Conservation (phyloP, 2,329 filamentous ascomycete genomes). For the Parastagonospora avenae region DNA sequence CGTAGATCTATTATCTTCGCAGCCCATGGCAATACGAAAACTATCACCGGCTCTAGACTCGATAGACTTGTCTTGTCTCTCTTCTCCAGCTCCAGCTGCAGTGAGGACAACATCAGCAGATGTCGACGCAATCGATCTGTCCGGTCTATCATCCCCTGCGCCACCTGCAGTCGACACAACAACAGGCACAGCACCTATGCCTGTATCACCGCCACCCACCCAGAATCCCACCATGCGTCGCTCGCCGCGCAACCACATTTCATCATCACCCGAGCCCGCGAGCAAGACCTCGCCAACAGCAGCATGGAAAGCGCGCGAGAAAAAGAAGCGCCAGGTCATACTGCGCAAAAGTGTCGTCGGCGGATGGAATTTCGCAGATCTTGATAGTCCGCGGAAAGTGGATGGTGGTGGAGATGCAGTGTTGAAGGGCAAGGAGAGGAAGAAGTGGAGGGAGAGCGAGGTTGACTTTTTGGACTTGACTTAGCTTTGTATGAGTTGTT, state of each 20-base stretch:
- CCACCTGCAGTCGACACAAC: not conserved
- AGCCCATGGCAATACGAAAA: not conserved
- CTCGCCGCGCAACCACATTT: conserved; percentile 26
- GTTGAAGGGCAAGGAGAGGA: conserved; percentile 31
- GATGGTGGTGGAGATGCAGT: not conserved
- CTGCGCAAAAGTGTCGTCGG: conserved; percentile 41
- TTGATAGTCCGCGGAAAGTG: conserved; percentile 18
- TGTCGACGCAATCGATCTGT: conserved; percentile 30
- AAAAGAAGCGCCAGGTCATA: conserved; percentile 38
- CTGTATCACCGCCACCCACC: conserved; percentile 8
- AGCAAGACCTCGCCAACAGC: conserved; percentile 20
- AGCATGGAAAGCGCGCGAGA: conserved; percentile 36
- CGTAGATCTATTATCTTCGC: conserved; percentile 31
- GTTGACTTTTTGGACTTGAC: conserved; percentile 44
- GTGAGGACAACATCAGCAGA: not conserved
- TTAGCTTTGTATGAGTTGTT: conserved; percentile 5
- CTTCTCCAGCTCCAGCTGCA: conserved; percentile 13
- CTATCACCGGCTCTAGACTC: conserved; percentile 20
- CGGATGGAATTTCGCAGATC: conserved; percentile 39
- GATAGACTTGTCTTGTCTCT: conserved; percentile 28
- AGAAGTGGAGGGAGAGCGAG: conserved; percentile 44
- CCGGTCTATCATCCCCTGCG: conserved; percentile 19
- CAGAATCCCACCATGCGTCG: conserved; percentile 14
- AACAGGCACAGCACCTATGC: not conserved
- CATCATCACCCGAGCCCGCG: conserved; percentile 8